A percentile compares a stretch with the other conserved stretches of the same genome.
Conservation (phyloP, 2,329 filamentous ascomycete species). For the Ophiostoma sp. region DNA sequence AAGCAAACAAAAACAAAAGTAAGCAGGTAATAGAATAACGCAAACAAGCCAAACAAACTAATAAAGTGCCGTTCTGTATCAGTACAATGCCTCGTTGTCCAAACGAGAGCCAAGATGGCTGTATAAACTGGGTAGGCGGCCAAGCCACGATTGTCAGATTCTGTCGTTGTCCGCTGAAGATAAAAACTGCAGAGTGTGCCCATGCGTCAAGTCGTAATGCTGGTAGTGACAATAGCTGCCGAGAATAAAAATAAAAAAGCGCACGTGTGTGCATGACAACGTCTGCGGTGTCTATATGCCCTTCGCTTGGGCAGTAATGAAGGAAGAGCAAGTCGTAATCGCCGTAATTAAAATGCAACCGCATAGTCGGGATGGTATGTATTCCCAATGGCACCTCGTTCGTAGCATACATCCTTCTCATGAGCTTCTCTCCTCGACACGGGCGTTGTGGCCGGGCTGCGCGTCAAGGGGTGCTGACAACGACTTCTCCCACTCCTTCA, state of each 20-base stretch:
- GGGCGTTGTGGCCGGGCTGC: not conserved
- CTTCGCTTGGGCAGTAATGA: not conserved
- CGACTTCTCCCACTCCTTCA: constrained; percentile 87
- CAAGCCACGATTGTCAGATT: too few relatives aligned
- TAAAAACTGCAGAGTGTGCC: not conserved
- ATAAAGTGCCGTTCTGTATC: too few relatives aligned
- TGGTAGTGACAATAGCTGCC: not conserved
- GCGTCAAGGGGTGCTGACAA: constrained; percentile 47
- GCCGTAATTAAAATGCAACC: constrained; percentile 10
- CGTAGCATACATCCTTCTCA: not conserved
- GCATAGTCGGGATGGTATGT: not conserved
- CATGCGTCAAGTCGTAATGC: constrained; percentile 4
- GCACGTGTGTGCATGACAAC: not conserved
- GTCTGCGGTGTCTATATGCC: constrained; percentile 2
- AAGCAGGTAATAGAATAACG: not conserved
- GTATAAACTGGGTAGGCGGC: too few relatives aligned
- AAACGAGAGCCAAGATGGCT: too few relatives aligned
- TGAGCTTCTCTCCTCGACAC: constrained; percentile 9
- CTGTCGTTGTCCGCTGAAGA: too few relatives aligned
- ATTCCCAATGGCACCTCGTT: not conserved
- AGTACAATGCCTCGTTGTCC: too few relatives aligned
- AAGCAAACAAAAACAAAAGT: not conserved
- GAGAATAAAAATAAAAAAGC: not conserved
- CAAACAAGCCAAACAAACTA: not conserved
- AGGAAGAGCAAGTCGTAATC: constrained; percentile 4